A percentile compares a stretch with the other conserved stretches of the same genome.
Conservation (phyloP, 2,329 filamentous ascomycete species). For the Alternaria sp. region DNA sequence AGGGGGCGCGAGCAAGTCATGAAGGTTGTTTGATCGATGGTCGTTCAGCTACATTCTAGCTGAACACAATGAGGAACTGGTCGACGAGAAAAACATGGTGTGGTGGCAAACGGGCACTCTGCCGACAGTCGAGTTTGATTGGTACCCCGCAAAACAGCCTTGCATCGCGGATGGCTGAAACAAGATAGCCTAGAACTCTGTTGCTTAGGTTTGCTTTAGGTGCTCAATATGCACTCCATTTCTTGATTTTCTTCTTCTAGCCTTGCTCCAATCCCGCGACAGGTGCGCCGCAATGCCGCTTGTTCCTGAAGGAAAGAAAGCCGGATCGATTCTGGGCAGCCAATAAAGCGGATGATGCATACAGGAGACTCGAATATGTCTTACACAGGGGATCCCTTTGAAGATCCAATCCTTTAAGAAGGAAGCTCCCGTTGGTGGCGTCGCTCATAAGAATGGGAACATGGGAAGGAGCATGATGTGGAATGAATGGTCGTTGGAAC, state of each 20-base stretch:
- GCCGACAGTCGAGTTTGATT: conserved; percentile 6
- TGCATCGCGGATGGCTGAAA: conserved; percentile 15
- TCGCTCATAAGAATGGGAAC: not conserved
- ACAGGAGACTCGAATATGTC: not conserved
- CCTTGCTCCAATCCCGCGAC: conserved; percentile 3
- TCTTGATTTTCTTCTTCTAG: conserved; percentile 10
- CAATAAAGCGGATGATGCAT: conserved; percentile 1
- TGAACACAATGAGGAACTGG: not conserved
- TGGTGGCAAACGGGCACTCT: conserved; percentile 9
- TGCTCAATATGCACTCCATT: not conserved
- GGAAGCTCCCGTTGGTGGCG: conserved; percentile 17
- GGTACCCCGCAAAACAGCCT: conserved; percentile 14
- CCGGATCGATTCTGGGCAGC: not conserved
- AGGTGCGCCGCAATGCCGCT: conserved; percentile 11
- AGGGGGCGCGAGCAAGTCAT: not conserved
- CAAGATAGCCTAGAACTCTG: conserved; percentile 19
- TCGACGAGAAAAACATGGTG: conserved; percentile 3
- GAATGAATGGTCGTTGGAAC: conserved; percentile 2
- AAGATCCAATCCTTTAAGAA: conserved; percentile 5
- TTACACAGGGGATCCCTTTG: conserved; percentile 4
- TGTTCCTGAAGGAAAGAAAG: conserved; percentile 5
- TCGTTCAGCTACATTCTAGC: not conserved
- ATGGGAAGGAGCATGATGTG: not conserved
- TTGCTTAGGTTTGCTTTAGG: conserved; percentile 11
- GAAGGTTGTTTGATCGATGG: not conserved